Evolutionary conservation across 2,329 filamentous ascomycete genomes (phyloP).

Genomic region (Fusarium brachygibbosum): DNA sequence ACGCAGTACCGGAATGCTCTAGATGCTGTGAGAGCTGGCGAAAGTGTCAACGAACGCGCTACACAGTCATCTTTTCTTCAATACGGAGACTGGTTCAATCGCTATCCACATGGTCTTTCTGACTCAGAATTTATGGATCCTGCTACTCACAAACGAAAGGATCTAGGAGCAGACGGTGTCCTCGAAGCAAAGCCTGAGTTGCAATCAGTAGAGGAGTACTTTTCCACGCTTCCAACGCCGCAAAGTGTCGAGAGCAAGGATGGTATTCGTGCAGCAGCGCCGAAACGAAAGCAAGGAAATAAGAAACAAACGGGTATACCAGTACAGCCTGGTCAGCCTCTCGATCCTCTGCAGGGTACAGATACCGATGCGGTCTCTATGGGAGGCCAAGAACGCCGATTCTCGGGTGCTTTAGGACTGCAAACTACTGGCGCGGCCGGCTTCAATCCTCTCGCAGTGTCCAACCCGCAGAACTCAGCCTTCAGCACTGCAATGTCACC

Average conservation of each 20-base stretch:
- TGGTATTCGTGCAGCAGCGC: slow-evolving; percentile 34
- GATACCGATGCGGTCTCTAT: slow-evolving; percentile 32
- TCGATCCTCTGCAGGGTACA: slow-evolving; percentile 39
- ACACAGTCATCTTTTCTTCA: slow-evolving; percentile 80
- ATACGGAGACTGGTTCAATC: slow-evolving; percentile 97
- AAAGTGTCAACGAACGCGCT: slow-evolving; percentile 62
- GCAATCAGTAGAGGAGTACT: slow-evolving; percentile 96
- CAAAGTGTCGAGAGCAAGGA: slow-evolving; percentile 60
- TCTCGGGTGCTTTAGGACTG: slow-evolving; percentile 57
- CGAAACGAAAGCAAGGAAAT: slow-evolving; percentile 56
- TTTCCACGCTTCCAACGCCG: slow-evolving; percentile 79
- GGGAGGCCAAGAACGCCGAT: slow-evolving; percentile 53
- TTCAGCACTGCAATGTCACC: slow-evolving; percentile 66
- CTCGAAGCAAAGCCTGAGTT: slow-evolving; percentile 89
- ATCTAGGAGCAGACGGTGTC: slow-evolving; percentile 87
- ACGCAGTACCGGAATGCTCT: slow-evolving; percentile 88
- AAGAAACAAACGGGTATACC: slow-evolving; percentile 51
- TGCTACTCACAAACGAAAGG: slow-evolving; percentile 74
- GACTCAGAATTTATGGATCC: slow-evolving; percentile 86
- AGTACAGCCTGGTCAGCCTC: slow-evolving; percentile 36
- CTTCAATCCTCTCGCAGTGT: slow-evolving; percentile 59
- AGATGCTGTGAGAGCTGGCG: slow-evolving; percentile 80
- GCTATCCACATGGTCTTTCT: slow-evolving; percentile 92
- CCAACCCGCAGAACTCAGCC: slow-evolving; percentile 57
- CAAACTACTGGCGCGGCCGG: slow-evolving; percentile 57